Conservation (phyloP, 2,329 filamentous ascomycete species). For the Aspergillus pseudoglaucus region DNA sequence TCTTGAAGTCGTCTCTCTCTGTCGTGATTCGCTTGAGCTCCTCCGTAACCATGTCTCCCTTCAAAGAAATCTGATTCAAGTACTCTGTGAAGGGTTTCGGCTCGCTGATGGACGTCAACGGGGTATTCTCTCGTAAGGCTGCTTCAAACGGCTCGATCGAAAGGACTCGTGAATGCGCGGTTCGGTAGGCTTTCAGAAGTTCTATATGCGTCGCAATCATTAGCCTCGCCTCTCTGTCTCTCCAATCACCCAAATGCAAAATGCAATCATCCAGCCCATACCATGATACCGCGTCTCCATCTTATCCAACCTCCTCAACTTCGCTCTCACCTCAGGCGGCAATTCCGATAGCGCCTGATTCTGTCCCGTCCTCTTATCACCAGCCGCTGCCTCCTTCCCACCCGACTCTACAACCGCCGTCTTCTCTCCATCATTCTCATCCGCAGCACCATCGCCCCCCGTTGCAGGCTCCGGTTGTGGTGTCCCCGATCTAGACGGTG, state of each 20-base stretch:
- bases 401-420: slow-evolving; percentile 11
- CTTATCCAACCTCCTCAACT: slow-evolving; percentile 80
- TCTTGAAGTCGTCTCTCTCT: slow-evolving; percentile 74
- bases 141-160: slow-evolving; percentile 92
- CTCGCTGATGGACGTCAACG: slow-evolving; percentile 80
- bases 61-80: slow-evolving; percentile 74
- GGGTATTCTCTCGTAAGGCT: slow-evolving; percentile 83
- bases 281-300: slow-evolving; percentile 81
- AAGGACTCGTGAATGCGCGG: slow-evolving; percentile 78
- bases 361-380: slow-evolving; percentile 8
- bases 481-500: slow-evolving; percentile 56
- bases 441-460: slow-evolving; percentile 15
- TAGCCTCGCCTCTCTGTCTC: background rate
- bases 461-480: slow-evolving; percentile 46
- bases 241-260: too few relatives aligned
- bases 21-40: slow-evolving; percentile 81
- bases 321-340: slow-evolving; percentile 66
- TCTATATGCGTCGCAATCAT: slow-evolving; percentile 47
- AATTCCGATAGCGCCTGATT: slow-evolving; percentile 47
- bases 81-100: slow-evolving; percentile 82
- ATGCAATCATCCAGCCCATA: slow-evolving; percentile 30
- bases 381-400: slow-evolving; percentile 18
- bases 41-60: slow-evolving; percentile 87
- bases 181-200: slow-evolving; percentile 81
- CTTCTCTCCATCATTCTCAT: slow-evolving; percentile 16